Evolutionary conservation across 148 eudicot species (phyloP), one percentile per base, ranked within the genome.

Genomic region (Rhododendron mucronatum): DNA sequence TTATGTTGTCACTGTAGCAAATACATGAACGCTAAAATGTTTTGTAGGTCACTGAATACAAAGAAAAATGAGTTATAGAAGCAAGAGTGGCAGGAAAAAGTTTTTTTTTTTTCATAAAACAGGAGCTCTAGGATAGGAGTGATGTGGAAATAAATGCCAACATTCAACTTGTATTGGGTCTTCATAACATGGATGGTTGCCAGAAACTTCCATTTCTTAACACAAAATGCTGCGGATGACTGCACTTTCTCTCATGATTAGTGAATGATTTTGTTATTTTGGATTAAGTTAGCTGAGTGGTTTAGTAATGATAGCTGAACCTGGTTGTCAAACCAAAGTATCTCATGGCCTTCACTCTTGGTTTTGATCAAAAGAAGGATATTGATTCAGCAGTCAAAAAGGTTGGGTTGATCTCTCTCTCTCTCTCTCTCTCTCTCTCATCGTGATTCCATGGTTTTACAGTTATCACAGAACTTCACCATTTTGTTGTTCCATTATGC

Each of bases 351-450:
- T 41, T 41, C 44, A 41, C 44, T 41, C 0, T 41, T 41, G 44
- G 44, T 41, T 41, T 5, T 41, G 44, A 5, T 41, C 44, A 41
- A 41, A 41, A 41, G 44, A 41, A 41, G 33, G 93, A 92, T 84
- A 91, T 95, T 59, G 94, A 95, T 87, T 89, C 90, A 39, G 90
- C 94, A 21, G 92, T 95, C n/a, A 91, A 91, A 88, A 95, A 95
- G 98, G 98, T 95, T 67, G 26, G 28, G 69, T 26, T 61, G 28
- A 7, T 35, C 76, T 78, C 86, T 39, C 47, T 78, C 86, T 39
- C 47, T n/a, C 63, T 35, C 76, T 78, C 86, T 39, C 47, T 78
- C 86, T 39, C 47, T n/a, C 63, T 57, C 61, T 7, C 13, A 47
- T 55, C 61, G 5, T 6, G 26, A 61, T 61, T 26, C 28, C 69